Percentiles rank a stretch among this genome's conserved stretches.
Conservation (phyloP, 768 basidiomycete species). For the Daedalea quercina region DNA sequence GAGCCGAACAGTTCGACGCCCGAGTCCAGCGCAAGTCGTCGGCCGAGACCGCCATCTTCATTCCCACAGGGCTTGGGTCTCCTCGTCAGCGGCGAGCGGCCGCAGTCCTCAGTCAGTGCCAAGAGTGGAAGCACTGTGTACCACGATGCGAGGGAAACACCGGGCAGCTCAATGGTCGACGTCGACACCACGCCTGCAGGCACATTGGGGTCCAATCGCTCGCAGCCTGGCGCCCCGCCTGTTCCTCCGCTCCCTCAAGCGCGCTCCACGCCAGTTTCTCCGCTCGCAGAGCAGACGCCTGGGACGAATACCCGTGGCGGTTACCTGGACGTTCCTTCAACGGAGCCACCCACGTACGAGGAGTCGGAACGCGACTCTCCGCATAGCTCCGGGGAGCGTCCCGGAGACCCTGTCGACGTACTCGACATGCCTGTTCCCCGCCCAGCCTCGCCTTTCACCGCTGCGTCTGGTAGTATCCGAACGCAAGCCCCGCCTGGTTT, state of each 20-base stretch:
- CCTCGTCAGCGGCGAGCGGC: slow-evolving; percentile 29
- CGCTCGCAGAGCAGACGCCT: slow-evolving; percentile 6
- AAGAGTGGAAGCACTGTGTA: slow-evolving; percentile 55
- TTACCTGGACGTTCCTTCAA: background rate
- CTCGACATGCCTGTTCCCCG: slow-evolving; percentile 55
- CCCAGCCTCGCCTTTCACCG: slow-evolving; percentile 45
- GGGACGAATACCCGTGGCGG: background rate
- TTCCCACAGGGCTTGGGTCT: slow-evolving; percentile 13
- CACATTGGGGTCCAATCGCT: slow-evolving; percentile 2
- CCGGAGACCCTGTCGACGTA: slow-evolving; percentile 31
- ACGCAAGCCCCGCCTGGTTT: slow-evolving; percentile 33
- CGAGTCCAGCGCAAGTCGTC: background rate
- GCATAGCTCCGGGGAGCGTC: background rate
- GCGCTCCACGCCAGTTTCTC: slow-evolving; percentile 9
- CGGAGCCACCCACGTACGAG: slow-evolving; percentile 16
- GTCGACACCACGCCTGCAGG: slow-evolving; percentile 16
- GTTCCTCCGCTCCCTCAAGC: slow-evolving; percentile 10
- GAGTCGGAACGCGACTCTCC: slow-evolving; percentile 10
- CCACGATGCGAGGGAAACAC: slow-evolving; percentile 51
- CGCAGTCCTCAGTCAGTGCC: slow-evolving; percentile 50
- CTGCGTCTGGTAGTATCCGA: slow-evolving; percentile 15
- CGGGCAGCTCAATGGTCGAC: slow-evolving; percentile 38
- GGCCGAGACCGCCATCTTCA: background rate
- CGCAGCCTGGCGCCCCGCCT: slow-evolving; percentile 5
- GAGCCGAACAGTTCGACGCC: background rate